These are phyloP conservation scores for Jatropha podagrica DNA, from an alignment of 441 rosid species.

Conservation along the genomic window DNA sequence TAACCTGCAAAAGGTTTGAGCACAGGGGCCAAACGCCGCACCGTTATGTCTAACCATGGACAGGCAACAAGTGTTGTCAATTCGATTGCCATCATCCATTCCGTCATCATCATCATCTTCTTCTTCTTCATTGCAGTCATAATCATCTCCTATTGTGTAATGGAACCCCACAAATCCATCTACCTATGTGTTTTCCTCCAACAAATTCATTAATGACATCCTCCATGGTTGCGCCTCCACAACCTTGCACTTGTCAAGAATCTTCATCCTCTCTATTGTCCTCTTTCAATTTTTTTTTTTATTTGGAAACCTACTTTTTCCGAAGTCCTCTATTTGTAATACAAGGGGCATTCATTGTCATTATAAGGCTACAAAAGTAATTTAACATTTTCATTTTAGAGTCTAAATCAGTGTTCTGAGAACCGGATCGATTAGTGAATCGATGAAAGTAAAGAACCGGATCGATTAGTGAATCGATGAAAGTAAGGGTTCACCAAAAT, in stretches of 20 bases:
- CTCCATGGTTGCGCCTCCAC: slow-evolving; percentile 43
- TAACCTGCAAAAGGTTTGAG: slow-evolving; percentile 89
- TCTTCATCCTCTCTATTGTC: slow-evolving; percentile 13
- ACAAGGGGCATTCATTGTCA: too few species aligned
- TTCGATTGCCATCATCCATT: slow-evolving; percentile 32
- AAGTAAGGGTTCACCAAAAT: too few species aligned
- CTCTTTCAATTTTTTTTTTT: too few species aligned
- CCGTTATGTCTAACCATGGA: slow-evolving; percentile 97
- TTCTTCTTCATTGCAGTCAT: slow-evolving; percentile 34
- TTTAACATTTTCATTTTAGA: too few species aligned
- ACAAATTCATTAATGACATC: slow-evolving; percentile 83
- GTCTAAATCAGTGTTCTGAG: too few species aligned
- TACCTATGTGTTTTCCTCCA: slow-evolving; percentile 73
- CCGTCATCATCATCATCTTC: slow-evolving; percentile 32
- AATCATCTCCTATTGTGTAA: slow-evolving; percentile 47
- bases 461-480: too few species aligned
- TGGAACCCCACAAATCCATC: slow-evolving; percentile 61
- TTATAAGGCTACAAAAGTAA: too few species aligned
- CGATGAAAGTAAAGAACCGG: too few species aligned
- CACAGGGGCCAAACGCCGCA: slow-evolving; percentile 93
- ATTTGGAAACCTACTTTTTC: too few species aligned
- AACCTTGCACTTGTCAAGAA: slow-evolving; percentile 3
- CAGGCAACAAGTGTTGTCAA: slow-evolving; percentile 74
- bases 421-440: too few species aligned
- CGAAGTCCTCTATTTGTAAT: too few species aligned